Conservation (phyloP, 2,329 filamentous ascomycete genomes). For the Ophiostoma himal-ulmi region DNA sequence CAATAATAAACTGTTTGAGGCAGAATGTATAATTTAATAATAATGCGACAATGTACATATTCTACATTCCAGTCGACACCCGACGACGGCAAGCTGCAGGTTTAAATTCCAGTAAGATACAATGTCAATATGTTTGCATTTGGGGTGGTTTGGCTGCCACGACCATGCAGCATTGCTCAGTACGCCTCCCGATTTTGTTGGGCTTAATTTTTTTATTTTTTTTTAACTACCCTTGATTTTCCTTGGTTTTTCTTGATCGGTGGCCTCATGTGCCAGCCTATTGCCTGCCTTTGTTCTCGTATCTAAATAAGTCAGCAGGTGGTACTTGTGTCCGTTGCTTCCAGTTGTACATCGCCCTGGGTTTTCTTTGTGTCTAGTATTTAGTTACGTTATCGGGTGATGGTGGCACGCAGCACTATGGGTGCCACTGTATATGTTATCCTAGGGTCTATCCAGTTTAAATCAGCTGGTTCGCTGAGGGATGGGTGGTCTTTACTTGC, state of each 20-base stretch:
- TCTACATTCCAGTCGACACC: not conserved
- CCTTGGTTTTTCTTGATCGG: not conserved
- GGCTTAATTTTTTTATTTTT: not conserved
- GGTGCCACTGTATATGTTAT: not conserved
- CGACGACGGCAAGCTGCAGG: not conserved
- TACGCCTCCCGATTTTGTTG: not conserved
- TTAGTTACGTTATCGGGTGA: not conserved
- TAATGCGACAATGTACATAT: not conserved
- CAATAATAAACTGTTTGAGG: not conserved
- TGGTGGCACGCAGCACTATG: not conserved
- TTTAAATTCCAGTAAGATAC: not conserved
- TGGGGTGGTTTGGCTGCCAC: not conserved
- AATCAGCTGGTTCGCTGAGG: not conserved
- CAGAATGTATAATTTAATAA: not conserved
- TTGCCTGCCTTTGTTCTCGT: not conserved
- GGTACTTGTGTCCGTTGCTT: not conserved
- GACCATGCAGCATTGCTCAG: no score
- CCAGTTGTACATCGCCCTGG: not conserved
- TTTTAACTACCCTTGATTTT: not conserved
- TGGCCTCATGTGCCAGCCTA: not conserved
- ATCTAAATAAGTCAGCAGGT: not conserved
- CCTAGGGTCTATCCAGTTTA: not conserved
- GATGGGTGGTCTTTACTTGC: not conserved
- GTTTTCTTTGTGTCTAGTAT: not conserved
- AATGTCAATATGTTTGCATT: not conserved